These are phyloP conservation scores for Candida smagusa DNA, from an alignment of 1,139 yeast genomes.

Conservation along the genomic window DNA sequence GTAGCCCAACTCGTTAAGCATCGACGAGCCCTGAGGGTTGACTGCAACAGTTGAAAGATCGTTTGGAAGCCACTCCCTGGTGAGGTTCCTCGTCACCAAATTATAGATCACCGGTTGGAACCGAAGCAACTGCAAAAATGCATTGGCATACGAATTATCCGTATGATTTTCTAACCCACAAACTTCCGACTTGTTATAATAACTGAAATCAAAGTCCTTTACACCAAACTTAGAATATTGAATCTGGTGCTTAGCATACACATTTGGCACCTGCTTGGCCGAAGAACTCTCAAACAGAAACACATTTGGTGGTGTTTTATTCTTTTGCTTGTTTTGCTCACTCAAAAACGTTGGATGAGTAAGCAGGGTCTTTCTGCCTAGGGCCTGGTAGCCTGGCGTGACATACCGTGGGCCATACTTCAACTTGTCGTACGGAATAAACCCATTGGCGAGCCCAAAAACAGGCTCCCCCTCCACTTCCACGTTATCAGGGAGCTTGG, in stretches of 20 bases:
- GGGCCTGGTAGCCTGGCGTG: conserved; percentile 38
- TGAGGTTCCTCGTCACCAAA: conserved; percentile 52
- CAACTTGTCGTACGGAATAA: conserved; percentile 50
- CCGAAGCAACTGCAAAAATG: conserved; percentile 78
- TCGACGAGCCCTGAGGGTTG: conserved; percentile 47
- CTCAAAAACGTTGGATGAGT: conserved; percentile 64
- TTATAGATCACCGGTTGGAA: conserved; percentile 74
- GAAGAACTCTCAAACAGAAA: conserved; percentile 24
- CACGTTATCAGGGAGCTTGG: conserved; percentile 45
- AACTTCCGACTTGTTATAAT: conserved; percentile 67
- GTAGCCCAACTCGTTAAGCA: conserved; percentile 81
- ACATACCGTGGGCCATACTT: conserved; percentile 48
- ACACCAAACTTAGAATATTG: conserved; percentile 90
- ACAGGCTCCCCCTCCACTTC: conserved; percentile 26
- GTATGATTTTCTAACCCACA: conserved; percentile 91
- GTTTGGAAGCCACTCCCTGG: conserved; percentile 56
- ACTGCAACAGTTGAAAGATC: conserved; percentile 25
- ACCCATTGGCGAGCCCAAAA: conserved; percentile 5
- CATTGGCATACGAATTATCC: conserved; percentile 77
- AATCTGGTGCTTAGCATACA: conserved; percentile 72
- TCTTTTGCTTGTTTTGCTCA: conserved; percentile 42
- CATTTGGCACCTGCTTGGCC: conserved; percentile 49
- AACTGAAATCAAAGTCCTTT: conserved; percentile 87
- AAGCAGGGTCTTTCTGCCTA: conserved; percentile 1
- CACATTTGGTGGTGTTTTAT: conserved; percentile 20